These are phyloP conservation scores for Fusarium fracticaudum DNA, from an alignment of 2,329 filamentous ascomycete genomes.

Conservation along the genomic window DNA sequence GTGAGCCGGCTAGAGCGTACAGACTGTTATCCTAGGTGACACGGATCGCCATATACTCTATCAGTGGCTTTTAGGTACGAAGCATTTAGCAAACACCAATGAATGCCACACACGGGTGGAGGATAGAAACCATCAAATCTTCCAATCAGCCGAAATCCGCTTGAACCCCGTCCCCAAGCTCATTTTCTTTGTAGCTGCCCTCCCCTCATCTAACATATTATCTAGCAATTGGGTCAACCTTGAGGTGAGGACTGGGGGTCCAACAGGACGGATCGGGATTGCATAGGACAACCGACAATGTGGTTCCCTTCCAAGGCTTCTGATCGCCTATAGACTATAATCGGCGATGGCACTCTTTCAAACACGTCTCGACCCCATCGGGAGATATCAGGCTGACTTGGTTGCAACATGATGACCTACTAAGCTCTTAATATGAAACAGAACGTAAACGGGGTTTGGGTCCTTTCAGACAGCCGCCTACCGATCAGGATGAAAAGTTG, in stretches of 20 bases:
- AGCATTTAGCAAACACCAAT: constrained; percentile 1
- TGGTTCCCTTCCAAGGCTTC: not conserved
- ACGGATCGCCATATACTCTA: constrained; percentile 14
- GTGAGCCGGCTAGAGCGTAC: not conserved
- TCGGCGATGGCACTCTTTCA: not conserved
- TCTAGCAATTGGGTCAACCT: not conserved
- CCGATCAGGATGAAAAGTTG: constrained; percentile 6
- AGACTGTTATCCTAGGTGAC: constrained; percentile 3
- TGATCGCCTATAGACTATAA: not conserved
- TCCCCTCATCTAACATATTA: constrained; percentile 24
- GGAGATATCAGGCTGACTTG: not conserved
- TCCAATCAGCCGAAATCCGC: not conserved
- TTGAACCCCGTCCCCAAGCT: constrained; percentile 16
- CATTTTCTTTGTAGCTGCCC: not conserved
- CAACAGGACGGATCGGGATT: not conserved
- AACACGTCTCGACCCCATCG: not conserved
- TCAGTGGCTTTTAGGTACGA: not conserved
- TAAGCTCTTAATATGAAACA: not conserved
- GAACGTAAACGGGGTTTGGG: constrained; percentile 21
- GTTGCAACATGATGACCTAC: not conserved
- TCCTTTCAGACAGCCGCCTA: not conserved
- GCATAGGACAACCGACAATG: not conserved
- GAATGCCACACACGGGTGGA: constrained; percentile 6
- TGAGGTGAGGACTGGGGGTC: not conserved
- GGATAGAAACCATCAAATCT: constrained; percentile 23